Evolutionary conservation across 1,284 basidiomycete species (phyloP).

Genomic region (Irpex rosettiformis): DNA sequence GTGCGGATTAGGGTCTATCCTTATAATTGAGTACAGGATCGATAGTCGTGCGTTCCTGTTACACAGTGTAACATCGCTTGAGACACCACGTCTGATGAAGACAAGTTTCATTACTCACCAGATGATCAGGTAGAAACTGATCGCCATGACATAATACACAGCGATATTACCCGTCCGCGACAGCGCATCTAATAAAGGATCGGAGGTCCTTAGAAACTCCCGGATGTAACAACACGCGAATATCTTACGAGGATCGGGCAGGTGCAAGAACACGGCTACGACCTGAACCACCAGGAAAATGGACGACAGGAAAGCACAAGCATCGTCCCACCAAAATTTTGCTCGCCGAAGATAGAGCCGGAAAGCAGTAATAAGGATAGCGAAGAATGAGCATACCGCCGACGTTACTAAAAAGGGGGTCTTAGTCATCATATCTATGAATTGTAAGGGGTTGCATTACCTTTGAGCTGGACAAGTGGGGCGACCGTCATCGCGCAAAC

Average conservation of each 20-base stretch:
- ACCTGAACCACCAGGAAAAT: conserved; percentile 19
- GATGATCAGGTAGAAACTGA: conserved; percentile 38
- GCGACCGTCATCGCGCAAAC: conserved; percentile 1
- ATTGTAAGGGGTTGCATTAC: conserved; percentile 7
- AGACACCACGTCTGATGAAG: background rate
- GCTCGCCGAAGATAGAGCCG: conserved; percentile 33
- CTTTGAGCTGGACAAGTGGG: conserved; percentile 28
- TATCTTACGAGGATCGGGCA: conserved; percentile 11
- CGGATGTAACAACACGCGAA: background rate
- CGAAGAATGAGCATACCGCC: conserved; percentile 30
- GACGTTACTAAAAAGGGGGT: conserved; percentile 28
- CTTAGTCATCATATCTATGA: background rate
- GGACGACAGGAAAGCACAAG: conserved; percentile 24
- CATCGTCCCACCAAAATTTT: conserved; percentile 38
- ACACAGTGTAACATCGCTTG: background rate
- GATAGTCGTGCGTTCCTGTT: conserved; percentile 35
- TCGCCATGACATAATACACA: conserved; percentile 43
- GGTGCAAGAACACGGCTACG: conserved; percentile 4
- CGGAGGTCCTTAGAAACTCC: background rate
- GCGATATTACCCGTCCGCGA: conserved; percentile 28
- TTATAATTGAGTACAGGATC: conserved; percentile 45
- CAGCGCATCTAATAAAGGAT: conserved; percentile 5
- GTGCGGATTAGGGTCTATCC: conserved; percentile 33
- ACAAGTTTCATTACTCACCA: conserved; percentile 28
- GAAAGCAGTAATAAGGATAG: conserved; percentile 33